A percentile compares a stretch with the other conserved stretches of the same genome.
Evolutionary conservation across 768 basidiomycete species (phyloP).

Genomic region (Auricularia auricula-judae): DNA sequence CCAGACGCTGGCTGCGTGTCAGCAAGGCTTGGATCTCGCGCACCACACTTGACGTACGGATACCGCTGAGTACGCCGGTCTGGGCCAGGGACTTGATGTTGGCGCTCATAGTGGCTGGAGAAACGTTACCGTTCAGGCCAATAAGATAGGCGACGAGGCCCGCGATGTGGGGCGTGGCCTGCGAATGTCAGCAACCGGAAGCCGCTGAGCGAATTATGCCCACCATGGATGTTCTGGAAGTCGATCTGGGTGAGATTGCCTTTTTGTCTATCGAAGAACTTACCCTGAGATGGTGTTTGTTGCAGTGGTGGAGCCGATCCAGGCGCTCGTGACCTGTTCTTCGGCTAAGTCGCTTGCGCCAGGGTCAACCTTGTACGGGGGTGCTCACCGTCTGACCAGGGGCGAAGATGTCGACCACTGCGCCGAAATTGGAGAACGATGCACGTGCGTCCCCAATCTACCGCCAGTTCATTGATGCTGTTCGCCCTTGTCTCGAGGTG

Average conservation of each 20-base stretch:
- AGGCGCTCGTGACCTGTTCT: neutral
- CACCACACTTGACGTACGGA: constrained; percentile 7
- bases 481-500: too few relatives aligned
- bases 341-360: too few relatives aligned
- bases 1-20: neutral
- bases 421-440: constrained; percentile 32
- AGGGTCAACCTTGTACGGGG: constrained; percentile 2
- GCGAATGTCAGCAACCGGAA: neutral
- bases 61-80: constrained; percentile 20
- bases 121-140: constrained; percentile 18
- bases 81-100: constrained; percentile 18
- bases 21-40: neutral
- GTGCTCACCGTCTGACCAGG: constrained; percentile 25
- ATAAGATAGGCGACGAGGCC: constrained; percentile 31
- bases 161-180: constrained; percentile 30
- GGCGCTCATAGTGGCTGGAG: constrained; percentile 20
- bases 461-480: too few relatives aligned
- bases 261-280: neutral
- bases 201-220: neutral
- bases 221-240: neutral
- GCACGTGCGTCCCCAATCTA: constrained; percentile 23
- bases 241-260: constrained; percentile 7
- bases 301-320: constrained; percentile 14
- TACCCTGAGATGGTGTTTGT: constrained; percentile 27
- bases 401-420: constrained; percentile 30